Evolutionary conservation across 768 basidiomycete genomes (phyloP).

Genomic region (Phanerodontia chrysosporium): DNA sequence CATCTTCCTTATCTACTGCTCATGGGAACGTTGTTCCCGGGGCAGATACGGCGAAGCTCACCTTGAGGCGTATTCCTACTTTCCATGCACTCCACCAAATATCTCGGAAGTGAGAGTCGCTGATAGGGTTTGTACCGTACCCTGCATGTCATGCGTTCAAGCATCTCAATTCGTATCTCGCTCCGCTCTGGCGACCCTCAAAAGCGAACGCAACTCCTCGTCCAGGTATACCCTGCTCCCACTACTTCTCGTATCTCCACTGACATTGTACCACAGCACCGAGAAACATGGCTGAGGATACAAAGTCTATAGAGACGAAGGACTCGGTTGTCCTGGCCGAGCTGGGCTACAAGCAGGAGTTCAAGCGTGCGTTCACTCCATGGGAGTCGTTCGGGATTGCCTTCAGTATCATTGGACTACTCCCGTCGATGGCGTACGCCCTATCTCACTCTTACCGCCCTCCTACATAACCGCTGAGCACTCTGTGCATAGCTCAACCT

Average conservation of each 20-base stretch:
- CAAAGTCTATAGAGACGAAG: background rate
- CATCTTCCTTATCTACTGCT: background rate
- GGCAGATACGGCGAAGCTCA: background rate
- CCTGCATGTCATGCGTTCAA: background rate
- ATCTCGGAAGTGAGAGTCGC: background rate
- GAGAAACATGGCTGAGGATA: background rate
- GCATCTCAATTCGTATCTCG: background rate
- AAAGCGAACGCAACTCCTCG: background rate
- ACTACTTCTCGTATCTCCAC: background rate
- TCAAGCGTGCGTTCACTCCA: slow-evolving; percentile 24
- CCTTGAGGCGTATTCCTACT: background rate
- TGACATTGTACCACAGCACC: background rate
- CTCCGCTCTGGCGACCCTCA: background rate
- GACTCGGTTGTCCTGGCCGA: slow-evolving; percentile 39
- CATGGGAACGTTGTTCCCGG: background rate
- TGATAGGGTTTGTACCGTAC: background rate
- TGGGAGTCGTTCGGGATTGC: slow-evolving; percentile 65
- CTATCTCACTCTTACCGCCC: background rate
- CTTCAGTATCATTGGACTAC: slow-evolving; percentile 67
- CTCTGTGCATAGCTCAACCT: slow-evolving; percentile 37
- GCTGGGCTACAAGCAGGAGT: slow-evolving; percentile 53
- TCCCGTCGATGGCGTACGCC: slow-evolving; percentile 58
- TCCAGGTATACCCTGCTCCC: background rate
- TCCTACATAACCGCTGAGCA: background rate
- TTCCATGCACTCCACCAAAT: background rate